Conservation (phyloP, 371 early-diverging fungal genomes). For the Capillidium rhysosporum region DNA sequence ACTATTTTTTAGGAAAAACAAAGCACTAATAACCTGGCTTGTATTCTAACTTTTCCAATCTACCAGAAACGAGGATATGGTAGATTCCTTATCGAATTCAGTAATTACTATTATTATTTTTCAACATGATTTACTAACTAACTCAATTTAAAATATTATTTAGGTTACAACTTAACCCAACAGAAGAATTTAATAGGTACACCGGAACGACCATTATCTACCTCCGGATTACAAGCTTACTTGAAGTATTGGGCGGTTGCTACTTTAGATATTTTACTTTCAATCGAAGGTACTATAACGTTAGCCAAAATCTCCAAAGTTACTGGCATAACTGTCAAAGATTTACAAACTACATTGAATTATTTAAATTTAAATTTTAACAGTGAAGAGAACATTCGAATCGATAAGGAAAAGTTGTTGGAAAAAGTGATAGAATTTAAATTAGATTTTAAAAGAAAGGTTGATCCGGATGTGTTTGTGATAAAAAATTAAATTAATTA, state of each 20-base stretch:
- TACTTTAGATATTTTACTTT: too few species aligned
- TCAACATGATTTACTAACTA: not conserved
- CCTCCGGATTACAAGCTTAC: constrained; percentile 88
- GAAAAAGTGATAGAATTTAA: too few species aligned
- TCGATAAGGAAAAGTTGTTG: too few species aligned
- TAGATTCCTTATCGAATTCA: constrained; percentile 89
- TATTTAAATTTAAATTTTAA: too few species aligned
- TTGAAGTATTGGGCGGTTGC: constrained; percentile 52
- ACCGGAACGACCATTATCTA: constrained; percentile 98
- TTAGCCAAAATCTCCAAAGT: too few species aligned
- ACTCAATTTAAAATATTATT: constrained; percentile 9
- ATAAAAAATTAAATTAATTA: too few species aligned
- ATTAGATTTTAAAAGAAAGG: too few species aligned
- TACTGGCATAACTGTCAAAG: too few species aligned
- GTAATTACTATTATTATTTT: constrained; percentile 8
- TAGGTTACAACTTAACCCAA: constrained; percentile 56
- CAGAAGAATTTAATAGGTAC: constrained; percentile 77
- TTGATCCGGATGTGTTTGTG: too few species aligned
- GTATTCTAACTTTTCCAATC: constrained; percentile 91
- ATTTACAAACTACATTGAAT: too few species aligned
- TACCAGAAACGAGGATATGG: constrained; percentile 98
- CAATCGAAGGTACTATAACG: too few species aligned
- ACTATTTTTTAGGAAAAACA: constrained; percentile 20
- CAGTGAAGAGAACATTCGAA: too few species aligned
- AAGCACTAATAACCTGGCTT: constrained; percentile 74